Percentiles rank a stretch among this genome's conserved stretches.
Conservation (phyloP, 164 flowering plant genomes). For the Stephania yunnanensis region DNA sequence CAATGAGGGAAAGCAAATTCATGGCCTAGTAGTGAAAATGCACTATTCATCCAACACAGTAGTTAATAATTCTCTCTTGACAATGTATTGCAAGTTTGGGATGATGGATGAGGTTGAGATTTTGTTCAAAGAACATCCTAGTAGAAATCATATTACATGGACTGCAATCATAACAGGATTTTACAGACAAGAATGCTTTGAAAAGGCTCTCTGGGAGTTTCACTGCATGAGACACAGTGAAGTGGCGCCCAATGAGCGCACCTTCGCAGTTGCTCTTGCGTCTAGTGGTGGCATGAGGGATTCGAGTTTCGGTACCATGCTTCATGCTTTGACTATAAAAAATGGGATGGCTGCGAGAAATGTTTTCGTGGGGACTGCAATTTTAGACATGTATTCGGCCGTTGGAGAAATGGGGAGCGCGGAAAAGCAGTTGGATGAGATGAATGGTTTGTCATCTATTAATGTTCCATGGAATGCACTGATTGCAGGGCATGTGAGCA, state of each 20-base stretch:
- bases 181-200: slow-evolving; percentile 12
- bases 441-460: slow-evolving; percentile 10
- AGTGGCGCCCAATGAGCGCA: slow-evolving; percentile 21
- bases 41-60: slow-evolving; percentile 11
- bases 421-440: slow-evolving; percentile 13
- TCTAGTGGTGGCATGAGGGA: slow-evolving; percentile 13
- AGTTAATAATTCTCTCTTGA: slow-evolving; percentile 24
- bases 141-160: slow-evolving; percentile 24
- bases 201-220: slow-evolving; percentile 19
- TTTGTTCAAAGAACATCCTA: slow-evolving; percentile 15
- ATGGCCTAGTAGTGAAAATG: slow-evolving; percentile 21
- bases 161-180: slow-evolving; percentile 25
- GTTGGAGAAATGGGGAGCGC: slow-evolving; percentile 19
- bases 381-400: slow-evolving; percentile 21
- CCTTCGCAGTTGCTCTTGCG: slow-evolving; percentile 15
- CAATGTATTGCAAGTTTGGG: slow-evolving; percentile 24
- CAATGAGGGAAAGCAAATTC: slow-evolving; percentile 18
- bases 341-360: slow-evolving; percentile 9
- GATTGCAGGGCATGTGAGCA: slow-evolving; percentile 16
- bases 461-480: slow-evolving; percentile 31
- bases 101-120: slow-evolving; percentile 18
- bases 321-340: slow-evolving; percentile 24
- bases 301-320: slow-evolving; percentile 8
- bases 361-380: slow-evolving; percentile 25
- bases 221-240: slow-evolving; percentile 15